Base-by-base conservation (phyloP, 352 stramenopile genomes). In the Peronospora destructor region DNA sequence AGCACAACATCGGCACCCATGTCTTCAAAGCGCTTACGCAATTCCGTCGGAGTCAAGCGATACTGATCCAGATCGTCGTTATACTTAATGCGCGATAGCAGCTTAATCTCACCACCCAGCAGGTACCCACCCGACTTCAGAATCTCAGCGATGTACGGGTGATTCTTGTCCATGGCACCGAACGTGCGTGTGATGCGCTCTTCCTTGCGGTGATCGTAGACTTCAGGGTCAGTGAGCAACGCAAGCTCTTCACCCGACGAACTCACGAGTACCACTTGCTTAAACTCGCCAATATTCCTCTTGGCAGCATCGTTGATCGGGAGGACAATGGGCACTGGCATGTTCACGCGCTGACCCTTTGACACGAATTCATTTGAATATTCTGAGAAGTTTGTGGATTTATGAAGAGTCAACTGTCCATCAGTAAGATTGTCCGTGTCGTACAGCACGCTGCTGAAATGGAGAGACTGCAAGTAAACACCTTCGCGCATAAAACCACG, bases 141-240 rank as follows among this genome's bases (percentile, higher is more conserved):
- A 49, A 99, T 98, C 59, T 97, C 76, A 32, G 82, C 60, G 49
- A 99, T 97, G 76, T 98, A 98, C n/a, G 95, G 95, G 66, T 99
- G 95, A 19, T 85, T 88, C 19, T 80, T 67, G 73, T 99, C 95
- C 60, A 98, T 94, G 6, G 96, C 94, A 26, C 95, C 95, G 65
- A 98, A 99, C 46, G 96, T 97, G 26, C 95, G 84, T n/a, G 94
- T 93, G 29, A 98, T 96, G 41, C 97, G 97, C 69, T 99, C 95
- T 73, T 98, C 94, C 73, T 98, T 98, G 41, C 95, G 89, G 66
- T 99, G 97, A 29, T 81, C 71, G 57, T 92, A 99, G 29, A 98
- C 89, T 67, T 99, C 95, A 1, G 95, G 93, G 66, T 97, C 71
- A 11, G 80, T 76, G 14, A 99, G 68, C 48, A 98, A 77, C 10